Conservation (phyloP, 495 filamentous ascomycete genomes). For the Pyrenopolyporus hunteri region DNA sequence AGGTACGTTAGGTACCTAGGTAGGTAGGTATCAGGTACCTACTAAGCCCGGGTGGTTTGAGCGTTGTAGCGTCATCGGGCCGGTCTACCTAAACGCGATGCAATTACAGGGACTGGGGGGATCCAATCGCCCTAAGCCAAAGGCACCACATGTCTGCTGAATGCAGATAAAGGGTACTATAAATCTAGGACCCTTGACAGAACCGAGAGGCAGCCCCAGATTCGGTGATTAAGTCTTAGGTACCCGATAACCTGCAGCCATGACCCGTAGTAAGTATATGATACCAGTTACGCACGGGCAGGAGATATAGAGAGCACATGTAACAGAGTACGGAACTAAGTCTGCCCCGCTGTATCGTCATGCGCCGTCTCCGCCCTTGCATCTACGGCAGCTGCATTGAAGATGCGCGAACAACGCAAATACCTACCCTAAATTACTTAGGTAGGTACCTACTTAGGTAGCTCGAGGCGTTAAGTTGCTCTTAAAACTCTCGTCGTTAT, state of each 20-base stretch:
- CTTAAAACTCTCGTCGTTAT: not conserved
- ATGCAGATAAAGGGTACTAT: not conserved
- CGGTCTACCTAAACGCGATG: slow-evolving; percentile 8
- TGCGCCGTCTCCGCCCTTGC: slow-evolving; percentile 27
- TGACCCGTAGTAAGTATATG: not conserved
- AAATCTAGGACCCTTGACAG: no score
- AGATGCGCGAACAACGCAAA: slow-evolving; percentile 14
- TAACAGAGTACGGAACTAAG: no score
- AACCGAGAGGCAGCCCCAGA: not conserved
- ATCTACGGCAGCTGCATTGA: slow-evolving; percentile 9
- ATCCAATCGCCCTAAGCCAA: slow-evolving; percentile 19
- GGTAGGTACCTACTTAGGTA: no score
- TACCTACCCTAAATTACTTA: slow-evolving; percentile 18
- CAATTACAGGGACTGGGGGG: slow-evolving; percentile 8
- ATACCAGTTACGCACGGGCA: not conserved
- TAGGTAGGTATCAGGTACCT: not conserved
- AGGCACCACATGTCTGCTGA: slow-evolving; percentile 12
- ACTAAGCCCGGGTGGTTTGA: slow-evolving; percentile 4
- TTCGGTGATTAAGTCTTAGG: not conserved
- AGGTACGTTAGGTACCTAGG: no score
- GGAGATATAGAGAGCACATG: no score
- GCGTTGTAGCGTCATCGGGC: slow-evolving; percentile 23
- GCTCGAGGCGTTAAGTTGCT: no score
- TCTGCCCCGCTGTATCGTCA: slow-evolving; percentile 14
- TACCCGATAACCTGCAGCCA: not conserved